These are phyloP conservation scores for Mycena belliarum DNA, from an alignment of 768 basidiomycete species.

Conservation along the genomic window DNA sequence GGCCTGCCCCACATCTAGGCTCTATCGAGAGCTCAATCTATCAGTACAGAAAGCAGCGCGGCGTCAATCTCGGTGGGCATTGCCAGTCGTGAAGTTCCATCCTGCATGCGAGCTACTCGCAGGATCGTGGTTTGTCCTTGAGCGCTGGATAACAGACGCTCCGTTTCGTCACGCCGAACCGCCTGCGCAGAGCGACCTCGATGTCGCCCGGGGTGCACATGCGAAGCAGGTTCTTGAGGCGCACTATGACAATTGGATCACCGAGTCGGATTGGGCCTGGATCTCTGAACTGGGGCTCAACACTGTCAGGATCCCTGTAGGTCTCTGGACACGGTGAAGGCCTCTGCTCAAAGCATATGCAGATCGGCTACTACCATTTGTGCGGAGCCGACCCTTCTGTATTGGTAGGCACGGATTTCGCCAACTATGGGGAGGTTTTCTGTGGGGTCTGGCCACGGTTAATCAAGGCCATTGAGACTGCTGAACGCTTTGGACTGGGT, in stretches of 20 bases:
- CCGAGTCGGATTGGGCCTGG: constrained; percentile 64
- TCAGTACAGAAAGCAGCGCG: constrained; percentile 71
- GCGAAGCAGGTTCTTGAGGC: constrained; percentile 49
- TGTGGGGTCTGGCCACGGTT: constrained; percentile 70
- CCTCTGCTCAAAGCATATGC: not conserved
- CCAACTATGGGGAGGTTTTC: constrained; percentile 48
- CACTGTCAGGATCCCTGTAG: constrained; percentile 57
- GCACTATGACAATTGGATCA: constrained; percentile 79
- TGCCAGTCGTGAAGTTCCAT: not conserved
- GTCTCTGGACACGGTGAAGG: constrained; percentile 23
- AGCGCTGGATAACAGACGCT: constrained; percentile 68
- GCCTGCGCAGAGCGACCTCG: constrained; percentile 68
- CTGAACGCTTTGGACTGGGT: constrained; percentile 60
- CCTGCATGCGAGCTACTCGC: not conserved
- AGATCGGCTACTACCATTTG: constrained; percentile 78
- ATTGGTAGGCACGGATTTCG: constrained; percentile 67
- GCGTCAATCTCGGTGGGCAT: constrained; percentile 76
- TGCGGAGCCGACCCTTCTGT: constrained; percentile 60
- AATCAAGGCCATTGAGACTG: constrained; percentile 57
- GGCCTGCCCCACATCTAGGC: too few relatives aligned
- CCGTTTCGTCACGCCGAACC: constrained; percentile 56
- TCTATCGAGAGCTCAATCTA: constrained; percentile 27
- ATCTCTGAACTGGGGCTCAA: constrained; percentile 59
- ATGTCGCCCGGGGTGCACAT: constrained; percentile 63
- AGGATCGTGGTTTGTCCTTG: constrained; percentile 82